Base-by-base conservation (phyloP, 2,329 filamentous ascomycete species). In the Fusarium foetens region DNA sequence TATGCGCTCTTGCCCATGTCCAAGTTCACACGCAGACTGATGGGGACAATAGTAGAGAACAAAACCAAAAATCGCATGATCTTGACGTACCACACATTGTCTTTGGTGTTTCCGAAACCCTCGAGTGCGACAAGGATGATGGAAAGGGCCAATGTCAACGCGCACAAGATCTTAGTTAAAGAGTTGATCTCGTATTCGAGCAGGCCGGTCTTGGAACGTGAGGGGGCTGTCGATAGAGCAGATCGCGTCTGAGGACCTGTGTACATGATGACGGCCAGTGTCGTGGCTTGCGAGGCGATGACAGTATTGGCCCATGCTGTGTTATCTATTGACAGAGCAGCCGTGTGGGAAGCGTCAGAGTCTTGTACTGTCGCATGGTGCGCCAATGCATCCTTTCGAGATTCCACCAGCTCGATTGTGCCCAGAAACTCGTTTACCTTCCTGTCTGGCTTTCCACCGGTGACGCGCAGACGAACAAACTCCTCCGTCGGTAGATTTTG, bases 271-370 rank as follows among this genome's bases (percentile, higher is more conserved):
- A 95, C 94, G 5, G 95, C 95, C 65, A 97, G 86, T 0, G 96
- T 96, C 8, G 90, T 93, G 2, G 93, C 95, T 79, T 95, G 96
- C 2, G 95, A 98, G 2, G 96, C 96, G 67, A 99, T 92, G 29
- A 99, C 93, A 0, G 96, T 99, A 79, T 98, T 99, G 23, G 95
- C 95, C 96, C 97, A 99, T 14, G 97, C 96, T 12, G 96, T 98
- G 79, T 99, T 98, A 82, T 99, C 96, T 70, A 99, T 98, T 3
- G 90, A 94, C 41, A 99, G 85, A 3, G 95, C 91, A 5, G 91
- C 89, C 9, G 92, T 93, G 64, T 88, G 88, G 21, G 82, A 73
- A 23, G 71, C 71, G 25, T 83, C 83, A 21, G 77, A 78, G 39
- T 81, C 79, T 21, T 80, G 75, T 11, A 77, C 77, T 36, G 81